Evolutionary conservation across 2,329 filamentous ascomycete species (phyloP), one percentile per base, ranked within the genome.

Genomic region (Epichloe gansuensis): DNA sequence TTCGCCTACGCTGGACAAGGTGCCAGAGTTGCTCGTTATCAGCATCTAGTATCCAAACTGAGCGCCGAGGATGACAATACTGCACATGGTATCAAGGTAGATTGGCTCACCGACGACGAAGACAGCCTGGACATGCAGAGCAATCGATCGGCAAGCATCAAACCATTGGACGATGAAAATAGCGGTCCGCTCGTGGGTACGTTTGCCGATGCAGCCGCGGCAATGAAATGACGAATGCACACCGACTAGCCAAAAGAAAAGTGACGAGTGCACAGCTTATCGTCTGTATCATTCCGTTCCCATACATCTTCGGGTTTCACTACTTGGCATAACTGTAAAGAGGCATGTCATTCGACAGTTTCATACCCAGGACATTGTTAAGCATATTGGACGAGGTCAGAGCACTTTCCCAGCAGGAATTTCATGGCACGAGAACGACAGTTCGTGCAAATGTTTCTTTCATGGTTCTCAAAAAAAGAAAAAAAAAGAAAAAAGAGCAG

Each of bases 31-130:
- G 71, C 76, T 48, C 77, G 77, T 52, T 85, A 83, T 63, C 79
- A 82, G 59, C 76, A 77, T 58, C 74, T 85, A 47, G 72, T 84
- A 15, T 77, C 80, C 17, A 82, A 80, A 59, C 72, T 84, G 9
- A 75, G 74, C 37, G 65, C 71, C 15, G 73, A 80, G 51, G 64
- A 63, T 15, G 61, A 74, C 34, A 66, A 65, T 23, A 54, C 62
- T 28, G 59, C 68, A 21, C 62, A 69, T 39, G 73, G 72, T 46
- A 68, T 75, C 52, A 72, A 75, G 60, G 72, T 78, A 61, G 80
- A 83, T 59, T 80, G 77, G 76, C 64, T 77, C 51, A 70, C 70
- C 43, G 75, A 78, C 50, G 76, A 79, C 48, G 75, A 76, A 55
- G 69, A 65, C 39, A 63, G 51, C 5, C 25, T 70, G 43, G 76